Evolutionary conservation across 2,329 filamentous ascomycete species (phyloP), one percentile per base, ranked within the genome.

Genomic region (Xylariaceae sp.): DNA sequence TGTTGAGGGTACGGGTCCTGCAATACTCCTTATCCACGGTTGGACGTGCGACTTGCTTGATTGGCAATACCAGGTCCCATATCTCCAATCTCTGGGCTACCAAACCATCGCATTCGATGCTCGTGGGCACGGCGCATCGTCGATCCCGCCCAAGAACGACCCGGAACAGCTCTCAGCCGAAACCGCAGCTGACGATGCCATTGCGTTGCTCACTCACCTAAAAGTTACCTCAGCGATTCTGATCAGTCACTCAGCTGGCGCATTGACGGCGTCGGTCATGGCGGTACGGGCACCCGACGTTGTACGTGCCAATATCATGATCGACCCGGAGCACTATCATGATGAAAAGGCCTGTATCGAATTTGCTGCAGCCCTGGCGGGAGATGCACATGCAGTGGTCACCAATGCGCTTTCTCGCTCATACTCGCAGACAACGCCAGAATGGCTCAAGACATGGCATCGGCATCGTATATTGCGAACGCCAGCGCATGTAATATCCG

Each of bases 51-150:
- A 47, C 17, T 32, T 22, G 12, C 25, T 33, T 6, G 44, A 47
- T 22, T 47, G 44, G 44, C 33, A 37, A 22, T 47, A 37, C 16
- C 44, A 47, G 21, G 33, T 47, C 22, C 44, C 39, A 27, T 47
- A 37, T n/a, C n/a, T 47, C 11, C 44, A 47, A 12, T 29, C 38
- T 7, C 38, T 37, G 1, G 39, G 39, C 23, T 47, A 47, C 44
- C 37, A 22, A 27, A 47, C 44, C 19, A 47, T 47, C 25, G 10
- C 44, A 16, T 47, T 47, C 21, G 44, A 47, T 38, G 12, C 37
- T 5, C 39, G 44, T 3, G 39, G 39, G 8, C 34, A 47, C 21
- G 44, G 44, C 14, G 23, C 33, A 3, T 42, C 44, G 16, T 42
- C 44, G 3, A 39, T 47, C 3, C 44, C 39, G 11, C 39, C 23